Base-by-base conservation (phyloP, 352 stramenopile species). In the Paralagenidium karlingii region DNA sequence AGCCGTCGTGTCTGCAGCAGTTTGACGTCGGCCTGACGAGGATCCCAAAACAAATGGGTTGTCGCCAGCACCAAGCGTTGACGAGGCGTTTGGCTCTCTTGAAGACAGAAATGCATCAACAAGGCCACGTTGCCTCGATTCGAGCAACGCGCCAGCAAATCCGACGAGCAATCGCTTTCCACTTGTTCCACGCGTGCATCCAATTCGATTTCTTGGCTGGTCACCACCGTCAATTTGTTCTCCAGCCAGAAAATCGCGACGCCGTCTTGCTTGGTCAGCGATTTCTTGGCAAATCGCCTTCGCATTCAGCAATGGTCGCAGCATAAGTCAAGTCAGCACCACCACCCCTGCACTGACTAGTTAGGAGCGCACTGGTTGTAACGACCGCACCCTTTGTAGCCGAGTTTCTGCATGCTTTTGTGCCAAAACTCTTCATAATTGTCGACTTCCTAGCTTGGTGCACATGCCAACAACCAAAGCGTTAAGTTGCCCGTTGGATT, bases 11-110 rank as follows among this genome's bases (percentile, higher is more conserved):
- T 67, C 43, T 90, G 77, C n/a, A 83, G 53, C 15, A 88, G 42
- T 42, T 90, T 90, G 6, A 90, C 74, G 43, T 90, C 74, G 58
- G 83, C 77, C 51, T 88, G 71, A 39, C 58, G 48, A 3, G 77
- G 77, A 29, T 90, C 74, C 77, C 77, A 90, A 46, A 88, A 90
- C 38, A 90, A 53, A 47, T 90, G 77, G 16, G 77, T 86, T n/a
- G 73, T 86, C n/a, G 68, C 68, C 7, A 84, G 45, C 4, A 83
- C 49, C 34, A 90, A 78, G n/a, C n/a, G n/a, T n/a, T 40, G 7
- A 21, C 22, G 8, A 5, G 26, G 22, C 16, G 22, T n/a, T 30
- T 8, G 8, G n/a, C n/a, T n/a, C n/a, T n/a, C n/a, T n/a, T 63
- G 33, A 30, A 38, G 51, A 45, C 71, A 46, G n/a, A 87, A 85